Conservation (phyloP, 2,329 filamentous ascomycete species). For the Alternaria dauci region DNA sequence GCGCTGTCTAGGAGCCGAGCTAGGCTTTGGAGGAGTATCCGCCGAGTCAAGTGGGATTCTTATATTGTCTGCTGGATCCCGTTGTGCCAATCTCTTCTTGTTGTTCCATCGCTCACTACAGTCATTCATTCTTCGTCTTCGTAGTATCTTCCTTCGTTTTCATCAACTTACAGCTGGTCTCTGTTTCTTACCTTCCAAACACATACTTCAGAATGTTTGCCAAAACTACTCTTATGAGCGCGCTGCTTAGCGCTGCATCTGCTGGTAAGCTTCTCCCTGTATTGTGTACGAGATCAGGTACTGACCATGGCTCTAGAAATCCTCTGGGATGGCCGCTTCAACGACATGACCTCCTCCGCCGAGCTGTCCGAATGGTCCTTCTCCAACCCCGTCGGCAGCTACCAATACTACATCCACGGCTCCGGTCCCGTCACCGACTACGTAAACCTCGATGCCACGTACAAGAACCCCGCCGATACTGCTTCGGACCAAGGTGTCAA, state of each 20-base stretch:
- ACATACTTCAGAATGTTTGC: constrained; percentile 41
- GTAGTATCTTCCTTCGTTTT: constrained; percentile 21
- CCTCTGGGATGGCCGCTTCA: constrained; percentile 73
- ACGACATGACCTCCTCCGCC: constrained; percentile 62
- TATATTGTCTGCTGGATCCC: constrained; percentile 13
- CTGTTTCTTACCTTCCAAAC: constrained; percentile 25
- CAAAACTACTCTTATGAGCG: constrained; percentile 42
- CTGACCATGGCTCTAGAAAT: constrained; percentile 52
- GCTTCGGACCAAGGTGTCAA: constrained; percentile 70
- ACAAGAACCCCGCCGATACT: constrained; percentile 71
- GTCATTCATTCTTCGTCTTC: constrained; percentile 30
- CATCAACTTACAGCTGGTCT: constrained; percentile 32
- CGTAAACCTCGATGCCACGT: constrained; percentile 66
- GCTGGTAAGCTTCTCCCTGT: constrained; percentile 29
- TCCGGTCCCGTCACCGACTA: constrained; percentile 64
- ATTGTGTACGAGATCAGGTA: neutral
- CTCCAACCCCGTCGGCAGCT: constrained; percentile 71
- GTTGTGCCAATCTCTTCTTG: constrained; percentile 12
- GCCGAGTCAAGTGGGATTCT: constrained; percentile 17
- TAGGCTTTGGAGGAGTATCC: constrained; percentile 8
- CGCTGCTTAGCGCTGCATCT: constrained; percentile 45
- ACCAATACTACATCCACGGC: constrained; percentile 82
- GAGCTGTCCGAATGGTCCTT: constrained; percentile 71
- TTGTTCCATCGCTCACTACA: constrained; percentile 19
- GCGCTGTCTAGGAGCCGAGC: constrained; percentile 1